phyloP scores from a whole-genome alignment of 2,329 filamentous ascomycete genomes.

The Neocucurbitaria cava region DNA sequence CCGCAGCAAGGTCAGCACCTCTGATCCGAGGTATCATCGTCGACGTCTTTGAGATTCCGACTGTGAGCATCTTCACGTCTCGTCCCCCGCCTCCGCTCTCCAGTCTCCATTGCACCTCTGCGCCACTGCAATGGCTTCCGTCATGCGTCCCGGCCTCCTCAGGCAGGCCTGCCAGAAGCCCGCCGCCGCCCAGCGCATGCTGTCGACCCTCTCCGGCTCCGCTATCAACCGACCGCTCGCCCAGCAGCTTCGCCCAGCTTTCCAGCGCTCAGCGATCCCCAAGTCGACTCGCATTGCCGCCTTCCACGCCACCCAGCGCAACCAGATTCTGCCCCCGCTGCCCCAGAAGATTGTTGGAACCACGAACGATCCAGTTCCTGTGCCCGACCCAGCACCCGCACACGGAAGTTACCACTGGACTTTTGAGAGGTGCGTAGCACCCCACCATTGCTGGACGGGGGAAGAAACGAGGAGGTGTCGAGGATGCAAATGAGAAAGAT shows the following conservation, averaged over 20 bases:
- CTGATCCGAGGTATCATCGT: conserved; percentile 29
- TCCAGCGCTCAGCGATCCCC: conserved; percentile 52
- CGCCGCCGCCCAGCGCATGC: conserved; percentile 52
- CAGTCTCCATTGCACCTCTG: conserved; percentile 11
- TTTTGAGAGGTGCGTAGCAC: conserved; percentile 72
- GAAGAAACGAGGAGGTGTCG: not conserved
- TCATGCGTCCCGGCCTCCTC: conserved; percentile 59
- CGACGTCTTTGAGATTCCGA: conserved; percentile 13
- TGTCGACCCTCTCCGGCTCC: conserved; percentile 52
- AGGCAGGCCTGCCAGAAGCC: conserved; percentile 54
- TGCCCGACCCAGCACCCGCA: conserved; percentile 74
- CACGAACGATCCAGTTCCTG: conserved; percentile 82
- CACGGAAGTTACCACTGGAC: conserved; percentile 99
- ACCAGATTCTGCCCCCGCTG: conserved; percentile 79
- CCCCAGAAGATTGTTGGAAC: conserved; percentile 85
- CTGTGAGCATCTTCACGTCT: conserved; percentile 2
- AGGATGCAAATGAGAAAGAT: not conserved
- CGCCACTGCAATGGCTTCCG: conserved; percentile 57
- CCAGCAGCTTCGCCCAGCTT: conserved; percentile 48
- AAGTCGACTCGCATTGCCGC: conserved; percentile 67
- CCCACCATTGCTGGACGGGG: not conserved
- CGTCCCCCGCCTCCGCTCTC: conserved; percentile 12
- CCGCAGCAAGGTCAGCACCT: conserved; percentile 23
- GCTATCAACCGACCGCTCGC: conserved; percentile 44
- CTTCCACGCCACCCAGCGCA: conserved; percentile 84